A percentile compares a stretch with the other conserved stretches of the same genome.
Evolutionary conservation across 108 stramenopile genomes (phyloP).

Genomic region (Craspedostauros australis): DNA sequence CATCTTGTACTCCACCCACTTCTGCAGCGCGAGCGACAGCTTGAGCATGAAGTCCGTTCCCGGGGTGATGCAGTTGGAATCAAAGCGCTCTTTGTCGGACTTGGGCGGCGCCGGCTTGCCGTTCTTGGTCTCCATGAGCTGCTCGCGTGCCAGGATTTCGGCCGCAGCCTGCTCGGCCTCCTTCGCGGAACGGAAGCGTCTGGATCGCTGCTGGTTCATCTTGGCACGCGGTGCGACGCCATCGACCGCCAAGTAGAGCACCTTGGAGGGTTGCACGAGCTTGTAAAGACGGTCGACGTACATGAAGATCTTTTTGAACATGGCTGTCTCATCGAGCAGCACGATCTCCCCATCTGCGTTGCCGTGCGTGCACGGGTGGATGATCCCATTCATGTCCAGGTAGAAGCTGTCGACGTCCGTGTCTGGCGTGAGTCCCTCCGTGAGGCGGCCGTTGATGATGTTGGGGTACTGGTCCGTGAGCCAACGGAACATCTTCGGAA

Average conservation of each 20-base stretch:
- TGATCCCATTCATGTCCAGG: conserved; percentile 99
- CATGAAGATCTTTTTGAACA: conserved; percentile 96
- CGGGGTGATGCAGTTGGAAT: conserved; percentile 99
- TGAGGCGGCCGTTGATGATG: conserved; percentile 88
- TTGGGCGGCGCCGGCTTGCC: neutral
- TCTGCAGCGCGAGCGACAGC: conserved; percentile 82
- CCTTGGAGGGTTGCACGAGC: conserved; percentile 77
- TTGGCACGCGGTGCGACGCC: conserved; percentile 99
- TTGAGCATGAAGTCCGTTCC: conserved; percentile 98
- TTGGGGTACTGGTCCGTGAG: conserved; percentile 97
- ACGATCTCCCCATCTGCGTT: conserved; percentile 81
- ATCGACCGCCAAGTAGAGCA: conserved; percentile 96
- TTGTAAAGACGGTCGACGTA: conserved; percentile 95
- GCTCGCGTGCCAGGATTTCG: conserved; percentile 71
- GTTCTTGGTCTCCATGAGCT: conserved; percentile 35
- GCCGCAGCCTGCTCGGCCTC: conserved; percentile 87
- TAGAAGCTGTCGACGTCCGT: conserved; percentile 91
- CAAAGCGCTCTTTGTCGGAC: conserved; percentile 64
- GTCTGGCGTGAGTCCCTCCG: conserved; percentile 51
- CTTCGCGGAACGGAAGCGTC: conserved; percentile 93
- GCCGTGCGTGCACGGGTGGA: conserved; percentile 97
- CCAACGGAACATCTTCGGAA: conserved; percentile 99
- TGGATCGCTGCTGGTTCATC: conserved; percentile 98
- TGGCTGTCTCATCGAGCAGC: conserved; percentile 88
- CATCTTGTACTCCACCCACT: conserved; percentile 91